Base-by-base conservation (phyloP, 805 yeast species). In the Priceomyces medius region DNA sequence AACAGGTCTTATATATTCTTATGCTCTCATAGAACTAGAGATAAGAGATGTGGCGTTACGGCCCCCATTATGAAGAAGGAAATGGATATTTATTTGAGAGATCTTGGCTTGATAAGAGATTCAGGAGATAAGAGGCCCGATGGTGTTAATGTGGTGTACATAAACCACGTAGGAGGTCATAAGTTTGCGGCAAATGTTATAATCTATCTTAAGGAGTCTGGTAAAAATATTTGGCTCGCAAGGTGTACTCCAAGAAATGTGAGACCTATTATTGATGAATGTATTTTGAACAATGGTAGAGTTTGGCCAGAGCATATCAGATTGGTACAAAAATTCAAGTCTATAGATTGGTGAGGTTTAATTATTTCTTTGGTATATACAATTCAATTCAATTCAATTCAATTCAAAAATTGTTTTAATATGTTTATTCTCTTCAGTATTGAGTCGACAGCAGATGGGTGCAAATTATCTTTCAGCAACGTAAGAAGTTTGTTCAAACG, bases 141-240 rank as follows among this genome's bases (percentile, higher is more conserved):
- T 23, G 98, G 97, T 5, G 87, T 84, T 1, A 66, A 69, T 4
- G 88, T 89, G 2, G 69, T 76, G 2, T 89, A 61, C 51, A 76
- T 85, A 21, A 89, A 87, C 55, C 99, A 91, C 61, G 85, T 91
- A 20, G 99, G 99, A 5, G 98, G 98, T 4, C 99, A 91, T 64
- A 93, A 93, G 61, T 93, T 72, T 63, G 88, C 93, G 1, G 97
- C 97, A 2, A 91, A 91, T 59, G 85, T 88, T 3, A 73, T 88
- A 38, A 77, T 91, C 12, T 89, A 88, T 57, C 65, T 81, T 48
- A 80, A 75, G 48, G 40, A 49, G 13, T 66, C 77, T 8, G 95
- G 93, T 4, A 85, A 86, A 49, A 81, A 83, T 43, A 77, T 89
- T 20, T 89, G 97, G 97, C 68, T 88, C 56, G 99, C 95, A 1